These are phyloP conservation scores for Boletus smithii DNA, from an alignment of 1,284 basidiomycete genomes.

Conservation along the genomic window DNA sequence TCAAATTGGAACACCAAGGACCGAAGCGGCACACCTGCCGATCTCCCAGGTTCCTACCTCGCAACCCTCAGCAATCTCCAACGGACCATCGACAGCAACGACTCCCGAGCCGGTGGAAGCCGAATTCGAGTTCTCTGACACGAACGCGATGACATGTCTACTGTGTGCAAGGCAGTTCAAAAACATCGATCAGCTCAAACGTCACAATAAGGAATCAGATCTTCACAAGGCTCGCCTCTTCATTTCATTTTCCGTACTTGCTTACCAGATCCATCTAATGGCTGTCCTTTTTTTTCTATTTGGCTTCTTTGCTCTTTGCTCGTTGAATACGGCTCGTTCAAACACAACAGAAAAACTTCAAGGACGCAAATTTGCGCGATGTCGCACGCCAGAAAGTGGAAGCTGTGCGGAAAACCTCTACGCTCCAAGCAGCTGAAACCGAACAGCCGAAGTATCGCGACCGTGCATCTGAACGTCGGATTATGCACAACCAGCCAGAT, in stretches of 20 bases:
- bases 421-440: constrained; percentile 24
- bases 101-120: constrained; percentile 43
- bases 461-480: constrained; percentile 83
- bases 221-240: constrained; percentile 78
- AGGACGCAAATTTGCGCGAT: constrained; percentile 66
- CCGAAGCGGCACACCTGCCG: constrained; percentile 7
- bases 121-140: constrained; percentile 78
- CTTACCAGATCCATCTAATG: too few relatives aligned
- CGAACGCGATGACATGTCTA: constrained; percentile 71
- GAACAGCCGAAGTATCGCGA: constrained; percentile 83
- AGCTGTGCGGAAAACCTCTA: constrained; percentile 41
- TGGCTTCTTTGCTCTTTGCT: constrained; percentile 13
- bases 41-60: constrained; percentile 7
- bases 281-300: too few relatives aligned
- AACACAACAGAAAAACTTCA: constrained; percentile 71
- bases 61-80: constrained; percentile 24
- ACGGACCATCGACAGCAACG: constrained; percentile 26
- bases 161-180: constrained; percentile 93
- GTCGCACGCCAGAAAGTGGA: constrained; percentile 70
- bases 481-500: constrained; percentile 88
- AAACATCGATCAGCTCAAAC: constrained; percentile 72
- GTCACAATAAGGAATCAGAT: constrained; percentile 87
- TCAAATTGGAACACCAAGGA: constrained; percentile 10
- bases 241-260: constrained; percentile 34
- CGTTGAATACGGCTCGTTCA: too few relatives aligned